Percentiles rank a stretch among this genome's conserved stretches.
These are phyloP conservation scores for Didymellaceae sp. DNA, from an alignment of 2,329 filamentous ascomycete genomes.

Conservation along the genomic window DNA sequence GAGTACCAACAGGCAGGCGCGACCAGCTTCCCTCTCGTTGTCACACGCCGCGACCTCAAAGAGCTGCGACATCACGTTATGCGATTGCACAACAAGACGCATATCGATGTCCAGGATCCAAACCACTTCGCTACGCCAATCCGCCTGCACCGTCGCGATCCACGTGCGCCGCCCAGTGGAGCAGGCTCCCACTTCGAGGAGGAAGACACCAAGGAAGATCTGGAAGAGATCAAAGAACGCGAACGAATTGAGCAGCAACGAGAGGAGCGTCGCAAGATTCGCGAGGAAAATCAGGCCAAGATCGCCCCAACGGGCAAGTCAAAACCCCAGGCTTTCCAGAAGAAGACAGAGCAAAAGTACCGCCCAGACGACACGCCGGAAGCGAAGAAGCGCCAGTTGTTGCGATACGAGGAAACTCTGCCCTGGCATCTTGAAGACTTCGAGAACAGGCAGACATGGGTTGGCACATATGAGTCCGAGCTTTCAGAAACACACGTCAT, in stretches of 20 bases:
- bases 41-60: conserved; percentile 80
- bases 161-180: conserved; percentile 65
- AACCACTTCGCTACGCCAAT: conserved; percentile 87
- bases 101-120: conserved; percentile 74
- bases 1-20: conserved; percentile 38
- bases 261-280: conserved; percentile 83
- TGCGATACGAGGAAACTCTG: conserved; percentile 89
- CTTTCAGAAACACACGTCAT: conserved; percentile 82
- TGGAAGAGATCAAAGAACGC: conserved; percentile 69
- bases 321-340: conserved; percentile 69
- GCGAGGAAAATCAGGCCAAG: conserved; percentile 85
- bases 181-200: conserved; percentile 46
- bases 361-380: conserved; percentile 77
- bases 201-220: conserved; percentile 68
- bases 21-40: conserved; percentile 67
- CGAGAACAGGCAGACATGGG: conserved; percentile 93
- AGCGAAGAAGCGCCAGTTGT: conserved; percentile 69
- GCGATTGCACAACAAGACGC: conserved; percentile 70
- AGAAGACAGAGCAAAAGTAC: conserved; percentile 87
- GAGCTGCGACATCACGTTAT: conserved; percentile 88
- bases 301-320: conserved; percentile 83
- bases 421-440: conserved; percentile 98
- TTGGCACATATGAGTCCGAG: conserved; percentile 87
- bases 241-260: conserved; percentile 65
- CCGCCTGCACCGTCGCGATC: conserved; percentile 86